These are phyloP conservation scores for Lichtheimia hyalospora DNA, from an alignment of 371 early-diverging fungal species.

Conservation along the genomic window DNA sequence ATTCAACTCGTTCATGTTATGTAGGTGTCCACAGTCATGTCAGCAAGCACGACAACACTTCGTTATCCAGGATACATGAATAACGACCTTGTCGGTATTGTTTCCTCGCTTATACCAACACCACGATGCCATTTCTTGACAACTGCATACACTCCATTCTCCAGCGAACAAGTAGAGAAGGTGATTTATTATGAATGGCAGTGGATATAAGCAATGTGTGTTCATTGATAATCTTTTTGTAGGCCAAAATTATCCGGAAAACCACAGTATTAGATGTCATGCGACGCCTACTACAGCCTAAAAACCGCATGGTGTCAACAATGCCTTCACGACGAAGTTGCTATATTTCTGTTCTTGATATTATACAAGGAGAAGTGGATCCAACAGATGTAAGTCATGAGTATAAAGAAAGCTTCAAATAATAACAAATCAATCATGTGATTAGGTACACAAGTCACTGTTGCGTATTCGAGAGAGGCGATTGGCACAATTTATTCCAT, in stretches of 20 bases:
- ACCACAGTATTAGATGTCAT: constrained; percentile 98
- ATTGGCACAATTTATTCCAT: constrained; percentile 97
- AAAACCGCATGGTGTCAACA: constrained; percentile 96
- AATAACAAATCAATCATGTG: too few relatives aligned
- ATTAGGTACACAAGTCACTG: constrained; percentile 92
- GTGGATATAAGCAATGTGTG: too few relatives aligned
- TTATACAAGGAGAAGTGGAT: constrained; percentile 97
- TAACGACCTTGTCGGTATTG: constrained; percentile 95
- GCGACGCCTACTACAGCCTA: constrained; percentile 93
- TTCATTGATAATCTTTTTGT: constrained; percentile 1
- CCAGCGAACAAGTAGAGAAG: constrained; percentile 92
- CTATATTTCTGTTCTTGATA: constrained; percentile 94
- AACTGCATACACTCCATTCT: constrained; percentile 98
- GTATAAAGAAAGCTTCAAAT: too few relatives aligned
- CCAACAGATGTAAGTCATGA: constrained; percentile 84
- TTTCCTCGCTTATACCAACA: constrained; percentile 95
- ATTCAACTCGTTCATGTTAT: not conserved
- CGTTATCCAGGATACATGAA: constrained; percentile 99
- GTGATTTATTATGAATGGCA: constrained; percentile 28
- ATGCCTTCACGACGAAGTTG: constrained; percentile 88
- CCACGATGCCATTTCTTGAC: constrained; percentile 96
- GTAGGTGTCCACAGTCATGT: constrained; percentile 96
- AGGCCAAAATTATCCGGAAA: constrained; percentile 89
- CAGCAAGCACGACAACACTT: constrained; percentile 96
- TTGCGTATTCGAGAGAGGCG: constrained; percentile 93